phyloP scores from a whole-genome alignment of 2,329 filamentous ascomycete species.

The Beauveria varroae region DNA sequence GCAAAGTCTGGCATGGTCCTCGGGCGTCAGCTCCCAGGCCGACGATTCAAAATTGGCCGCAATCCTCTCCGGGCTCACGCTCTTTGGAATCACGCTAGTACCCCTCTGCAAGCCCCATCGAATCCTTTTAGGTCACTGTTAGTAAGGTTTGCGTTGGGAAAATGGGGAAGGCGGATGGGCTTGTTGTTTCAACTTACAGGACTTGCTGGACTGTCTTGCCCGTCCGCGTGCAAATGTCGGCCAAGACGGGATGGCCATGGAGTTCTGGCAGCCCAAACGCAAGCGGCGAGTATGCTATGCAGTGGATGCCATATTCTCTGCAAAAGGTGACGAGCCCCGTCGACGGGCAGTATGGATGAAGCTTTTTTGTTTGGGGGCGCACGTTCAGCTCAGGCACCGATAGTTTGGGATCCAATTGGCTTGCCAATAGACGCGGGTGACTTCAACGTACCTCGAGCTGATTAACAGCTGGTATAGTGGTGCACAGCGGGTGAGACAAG shows the following conservation, averaged over 20 bases:
- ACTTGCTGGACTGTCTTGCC: conserved; percentile 2
- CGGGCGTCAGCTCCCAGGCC: neutral
- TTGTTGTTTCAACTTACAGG: neutral
- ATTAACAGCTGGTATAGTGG: neutral
- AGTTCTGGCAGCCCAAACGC: neutral
- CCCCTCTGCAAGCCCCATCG: conserved; percentile 1
- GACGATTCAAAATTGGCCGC: neutral
- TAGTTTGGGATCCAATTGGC: neutral
- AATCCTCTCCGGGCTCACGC: neutral
- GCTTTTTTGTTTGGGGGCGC: neutral
- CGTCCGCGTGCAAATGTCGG: neutral
- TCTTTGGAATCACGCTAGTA: conserved; percentile 7
- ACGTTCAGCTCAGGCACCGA: neutral
- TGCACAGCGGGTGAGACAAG: conserved; percentile 46
- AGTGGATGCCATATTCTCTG: neutral
- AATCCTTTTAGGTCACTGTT: neutral
- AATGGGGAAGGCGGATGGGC: neutral
- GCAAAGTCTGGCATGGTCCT: neutral
- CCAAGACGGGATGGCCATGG: neutral
- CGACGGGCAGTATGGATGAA: conserved; percentile 4
- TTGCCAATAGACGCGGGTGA: too few relatives aligned
- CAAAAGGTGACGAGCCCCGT: neutral
- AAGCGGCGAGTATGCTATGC: conserved; percentile 5
- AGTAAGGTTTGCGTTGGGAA: neutral
- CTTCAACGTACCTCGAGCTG: neutral